Conservation (phyloP, 768 basidiomycete species). For the Boletus vinaceobasis region DNA sequence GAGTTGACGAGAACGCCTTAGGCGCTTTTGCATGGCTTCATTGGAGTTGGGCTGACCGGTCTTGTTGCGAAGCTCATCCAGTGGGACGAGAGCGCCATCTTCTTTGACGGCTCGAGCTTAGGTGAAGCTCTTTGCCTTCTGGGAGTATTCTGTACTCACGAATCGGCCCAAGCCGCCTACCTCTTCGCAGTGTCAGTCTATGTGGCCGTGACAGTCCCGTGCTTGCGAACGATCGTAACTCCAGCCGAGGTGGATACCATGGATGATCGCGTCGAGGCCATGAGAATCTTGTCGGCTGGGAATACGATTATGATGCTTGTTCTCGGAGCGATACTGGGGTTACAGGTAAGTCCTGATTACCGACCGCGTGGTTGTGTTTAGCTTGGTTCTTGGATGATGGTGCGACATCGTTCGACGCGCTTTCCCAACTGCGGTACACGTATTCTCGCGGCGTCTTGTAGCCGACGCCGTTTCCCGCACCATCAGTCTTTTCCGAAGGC, state of each 20-base stretch:
- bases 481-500: neutral
- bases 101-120: constrained; percentile 88
- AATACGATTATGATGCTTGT: constrained; percentile 79
- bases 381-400: neutral
- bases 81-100: constrained; percentile 92
- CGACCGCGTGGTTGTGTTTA: neutral
- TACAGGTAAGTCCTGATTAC: constrained; percentile 57
- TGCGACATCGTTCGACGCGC: constrained; percentile 2
- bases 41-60: constrained; percentile 72
- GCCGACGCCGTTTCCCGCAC: constrained; percentile 8
- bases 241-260: constrained; percentile 56
- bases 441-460: constrained; percentile 6
- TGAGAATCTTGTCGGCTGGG: constrained; percentile 79
- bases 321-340: constrained; percentile 57
- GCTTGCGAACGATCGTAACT: constrained; percentile 69
- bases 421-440: constrained; percentile 8
- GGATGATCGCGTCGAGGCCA: constrained; percentile 69
- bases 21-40: constrained; percentile 85
- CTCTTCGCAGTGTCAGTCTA: constrained; percentile 78
- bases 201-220: constrained; percentile 75
- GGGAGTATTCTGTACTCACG: constrained; percentile 10
- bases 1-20: constrained; percentile 26
- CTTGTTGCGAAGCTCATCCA: constrained; percentile 75
- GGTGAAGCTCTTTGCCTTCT: constrained; percentile 45
- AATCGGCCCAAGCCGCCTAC: constrained; percentile 54